A percentile compares a stretch with the other conserved stretches of the same genome.
Evolutionary conservation across 2,329 filamentous ascomycete genomes (phyloP).

Genomic region (Fusarium devonianum): DNA sequence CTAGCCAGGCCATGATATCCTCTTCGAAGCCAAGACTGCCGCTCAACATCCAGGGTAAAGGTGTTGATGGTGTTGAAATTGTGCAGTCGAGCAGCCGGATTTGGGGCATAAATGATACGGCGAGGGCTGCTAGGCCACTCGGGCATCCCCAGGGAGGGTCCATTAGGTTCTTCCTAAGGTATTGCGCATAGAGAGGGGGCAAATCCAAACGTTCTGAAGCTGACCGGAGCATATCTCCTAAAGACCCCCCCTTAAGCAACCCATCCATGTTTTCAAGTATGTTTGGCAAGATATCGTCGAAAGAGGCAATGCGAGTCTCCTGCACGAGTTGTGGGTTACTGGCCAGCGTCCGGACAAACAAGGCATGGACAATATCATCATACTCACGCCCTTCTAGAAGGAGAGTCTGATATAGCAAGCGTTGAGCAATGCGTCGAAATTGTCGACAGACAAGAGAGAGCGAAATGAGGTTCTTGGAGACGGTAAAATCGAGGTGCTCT

Average conservation of each 20-base stretch:
- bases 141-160: too few relatives aligned
- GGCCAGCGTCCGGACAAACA: neutral
- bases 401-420: neutral
- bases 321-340: neutral
- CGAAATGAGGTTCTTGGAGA: neutral
- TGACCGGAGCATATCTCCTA: neutral
- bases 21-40: neutral
- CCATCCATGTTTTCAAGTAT: neutral
- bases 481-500: neutral
- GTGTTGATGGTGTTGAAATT: rapidly evolving
- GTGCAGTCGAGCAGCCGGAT: constrained; percentile 6
- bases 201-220: neutral
- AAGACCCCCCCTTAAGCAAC: neutral
- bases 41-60: neutral
- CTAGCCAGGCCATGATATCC: too few relatives aligned
- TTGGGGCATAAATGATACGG: constrained; percentile 1
- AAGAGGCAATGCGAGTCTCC: neutral
- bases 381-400: neutral
- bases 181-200: neutral
- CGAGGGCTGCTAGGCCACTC: neutral
- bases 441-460: constrained; percentile 15
- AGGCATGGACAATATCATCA: neutral
- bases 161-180: neutral
- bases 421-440: constrained; percentile 10
- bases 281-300: neutral